Conservation (phyloP, 2,329 filamentous ascomycete species). For the Colletotrichum euphorbiae region DNA sequence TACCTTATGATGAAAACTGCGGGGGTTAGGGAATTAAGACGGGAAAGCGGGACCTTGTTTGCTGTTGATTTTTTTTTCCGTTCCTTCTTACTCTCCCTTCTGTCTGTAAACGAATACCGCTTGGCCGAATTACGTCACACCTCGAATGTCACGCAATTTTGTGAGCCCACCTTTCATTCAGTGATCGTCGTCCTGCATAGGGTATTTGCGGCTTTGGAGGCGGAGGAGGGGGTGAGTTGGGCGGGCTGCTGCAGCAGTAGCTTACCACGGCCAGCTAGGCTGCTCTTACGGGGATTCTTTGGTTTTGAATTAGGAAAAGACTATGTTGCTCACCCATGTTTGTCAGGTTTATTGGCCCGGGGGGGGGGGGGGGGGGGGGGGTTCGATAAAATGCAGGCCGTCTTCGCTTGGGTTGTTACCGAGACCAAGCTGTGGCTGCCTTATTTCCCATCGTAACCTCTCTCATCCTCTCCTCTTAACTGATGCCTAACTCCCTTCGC, state of each 20-base stretch:
- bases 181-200: slow-evolving; percentile 24
- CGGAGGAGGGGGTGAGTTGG: neutral
- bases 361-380: too few species aligned
- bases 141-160: neutral
- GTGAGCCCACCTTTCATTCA: neutral
- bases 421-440: too few species aligned
- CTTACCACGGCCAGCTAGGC: neutral
- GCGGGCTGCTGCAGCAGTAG: too few species aligned
- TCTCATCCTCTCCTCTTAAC: too few species aligned
- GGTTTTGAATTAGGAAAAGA: neutral
- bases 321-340: neutral
- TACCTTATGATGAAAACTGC: neutral
- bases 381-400: neutral
- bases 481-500: too few species aligned
- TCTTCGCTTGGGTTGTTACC: too few species aligned
- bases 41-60: too few species aligned
- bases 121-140: slow-evolving; percentile 22
- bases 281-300: neutral
- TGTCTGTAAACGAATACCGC: neutral
- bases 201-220: slow-evolving; percentile 31
- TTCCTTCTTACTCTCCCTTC: too few species aligned
- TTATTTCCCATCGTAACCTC: too few species aligned
- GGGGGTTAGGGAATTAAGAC: neutral
- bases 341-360: neutral
- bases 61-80: too few species aligned